phyloP scores from a whole-genome alignment of 2,329 filamentous ascomycete genomes.

The Penicillium sp. region DNA sequence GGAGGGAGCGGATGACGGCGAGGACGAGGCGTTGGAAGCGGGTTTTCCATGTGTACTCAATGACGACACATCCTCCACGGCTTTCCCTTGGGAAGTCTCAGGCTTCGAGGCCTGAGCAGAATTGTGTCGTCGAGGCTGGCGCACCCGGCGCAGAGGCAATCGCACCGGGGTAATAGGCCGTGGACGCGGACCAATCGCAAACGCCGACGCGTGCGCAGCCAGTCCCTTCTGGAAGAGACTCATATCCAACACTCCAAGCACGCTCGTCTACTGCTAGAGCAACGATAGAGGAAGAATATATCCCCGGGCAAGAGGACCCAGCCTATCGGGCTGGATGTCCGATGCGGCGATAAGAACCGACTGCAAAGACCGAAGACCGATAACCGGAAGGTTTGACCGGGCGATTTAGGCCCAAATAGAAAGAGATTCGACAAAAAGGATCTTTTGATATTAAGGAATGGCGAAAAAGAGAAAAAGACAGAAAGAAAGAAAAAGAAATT shows the following conservation, averaged over 20 bases:
- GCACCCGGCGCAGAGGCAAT: slow-evolving; percentile 17
- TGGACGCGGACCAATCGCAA: slow-evolving; percentile 12
- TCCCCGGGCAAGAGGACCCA: background rate
- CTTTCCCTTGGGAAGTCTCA: slow-evolving; percentile 1
- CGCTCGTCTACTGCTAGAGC: slow-evolving; percentile 1
- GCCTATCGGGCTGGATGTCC: slow-evolving; percentile 1
- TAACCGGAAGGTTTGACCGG: slow-evolving; percentile 4
- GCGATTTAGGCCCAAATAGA: background rate
- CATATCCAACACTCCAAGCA: slow-evolving; percentile 13
- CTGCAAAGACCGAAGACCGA: slow-evolving; percentile 7
- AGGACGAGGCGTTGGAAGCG: background rate
- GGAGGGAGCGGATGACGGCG: background rate
- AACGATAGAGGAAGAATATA: background rate
- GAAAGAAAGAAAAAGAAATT: background rate
- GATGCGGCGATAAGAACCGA: slow-evolving; percentile 20
- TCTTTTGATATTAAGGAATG: background rate
- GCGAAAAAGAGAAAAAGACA: background rate
- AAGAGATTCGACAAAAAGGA: background rate
- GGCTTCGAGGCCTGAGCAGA: slow-evolving; percentile 12
- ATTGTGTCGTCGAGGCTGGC: slow-evolving; percentile 20
- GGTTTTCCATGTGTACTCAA: background rate
- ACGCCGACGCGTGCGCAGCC: slow-evolving; percentile 8
- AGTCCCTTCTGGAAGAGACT: slow-evolving; percentile 17
- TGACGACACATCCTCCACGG: background rate
- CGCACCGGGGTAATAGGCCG: slow-evolving; percentile 9